Conservation (phyloP, 768 basidiomycete species). For the Calocera viscosa region DNA sequence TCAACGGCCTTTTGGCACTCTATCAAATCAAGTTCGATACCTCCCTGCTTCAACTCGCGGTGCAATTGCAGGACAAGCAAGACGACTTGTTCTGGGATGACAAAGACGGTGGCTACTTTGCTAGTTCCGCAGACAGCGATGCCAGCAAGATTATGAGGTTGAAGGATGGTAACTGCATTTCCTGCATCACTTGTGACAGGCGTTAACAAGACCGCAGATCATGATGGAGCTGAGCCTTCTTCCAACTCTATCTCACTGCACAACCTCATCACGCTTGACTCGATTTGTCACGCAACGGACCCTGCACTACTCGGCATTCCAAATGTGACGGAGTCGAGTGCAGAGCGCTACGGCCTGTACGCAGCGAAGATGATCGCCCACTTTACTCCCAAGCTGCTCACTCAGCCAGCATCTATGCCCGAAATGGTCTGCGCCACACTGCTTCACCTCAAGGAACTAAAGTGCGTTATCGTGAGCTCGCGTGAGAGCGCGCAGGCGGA, state of each 20-base stretch:
- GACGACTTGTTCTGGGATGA: constrained; percentile 33
- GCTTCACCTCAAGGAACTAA: not conserved
- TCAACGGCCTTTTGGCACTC: constrained; percentile 26
- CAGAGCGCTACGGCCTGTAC: not conserved
- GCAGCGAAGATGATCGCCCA: not conserved
- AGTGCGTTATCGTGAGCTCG: not conserved
- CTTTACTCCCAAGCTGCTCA: not conserved
- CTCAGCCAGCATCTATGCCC: not conserved
- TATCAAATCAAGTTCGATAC: constrained; percentile 31
- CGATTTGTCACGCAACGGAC: not conserved
- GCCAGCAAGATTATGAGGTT: constrained; percentile 4
- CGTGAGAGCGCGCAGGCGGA: not conserved
- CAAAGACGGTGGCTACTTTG: constrained; percentile 32
- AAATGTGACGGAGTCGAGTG: not conserved
- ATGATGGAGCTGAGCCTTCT: not conserved
- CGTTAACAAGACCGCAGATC: not conserved
- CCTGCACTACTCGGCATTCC: not conserved
- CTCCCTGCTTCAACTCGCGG: constrained; percentile 26
- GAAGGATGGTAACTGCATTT: not conserved
- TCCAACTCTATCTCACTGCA: not conserved
- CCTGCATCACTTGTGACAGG: not conserved
- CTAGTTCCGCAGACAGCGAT: constrained; percentile 26
- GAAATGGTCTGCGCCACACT: not conserved
- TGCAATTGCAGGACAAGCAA: constrained; percentile 29
- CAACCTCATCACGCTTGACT: not conserved